Conservation (phyloP, 768 basidiomycete genomes). For the Collybia sordida region DNA sequence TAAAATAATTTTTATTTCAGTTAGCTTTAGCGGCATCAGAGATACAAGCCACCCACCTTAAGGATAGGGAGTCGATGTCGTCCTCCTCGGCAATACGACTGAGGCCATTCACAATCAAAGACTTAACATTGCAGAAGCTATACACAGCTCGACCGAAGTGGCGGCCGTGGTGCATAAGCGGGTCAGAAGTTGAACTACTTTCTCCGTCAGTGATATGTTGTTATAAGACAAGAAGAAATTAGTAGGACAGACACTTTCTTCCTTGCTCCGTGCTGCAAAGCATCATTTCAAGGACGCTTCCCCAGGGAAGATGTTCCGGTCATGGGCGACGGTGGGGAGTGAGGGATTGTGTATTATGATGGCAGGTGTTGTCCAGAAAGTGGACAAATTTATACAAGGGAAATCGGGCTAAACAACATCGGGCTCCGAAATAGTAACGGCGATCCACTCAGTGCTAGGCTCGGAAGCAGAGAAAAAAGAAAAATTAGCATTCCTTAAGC, state of each 20-base stretch:
- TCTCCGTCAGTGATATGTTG: background rate
- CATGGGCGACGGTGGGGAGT: too few relatives aligned
- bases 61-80: background rate
- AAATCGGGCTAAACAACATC: too few relatives aligned
- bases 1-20: background rate
- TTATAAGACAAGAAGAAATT: background rate
- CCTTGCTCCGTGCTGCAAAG: background rate
- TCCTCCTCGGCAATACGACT: background rate
- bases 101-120: slow-evolving; percentile 1
- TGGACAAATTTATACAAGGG: too few relatives aligned
- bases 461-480: too few relatives aligned
- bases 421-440: too few relatives aligned
- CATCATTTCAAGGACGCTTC: background rate
- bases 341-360: too few relatives aligned
- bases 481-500: too few relatives aligned
- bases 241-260: background rate
- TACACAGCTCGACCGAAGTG: slow-evolving; percentile 4
- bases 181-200: background rate
- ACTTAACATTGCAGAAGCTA: slow-evolving; percentile 1
- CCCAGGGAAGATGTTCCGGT: too few relatives aligned
- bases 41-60: background rate
- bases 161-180: background rate
- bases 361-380: too few relatives aligned
- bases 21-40: background rate
- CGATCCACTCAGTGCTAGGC: too few relatives aligned